Conservation (phyloP, 2,329 filamentous ascomycete species). For the Diaporthe sp. region DNA sequence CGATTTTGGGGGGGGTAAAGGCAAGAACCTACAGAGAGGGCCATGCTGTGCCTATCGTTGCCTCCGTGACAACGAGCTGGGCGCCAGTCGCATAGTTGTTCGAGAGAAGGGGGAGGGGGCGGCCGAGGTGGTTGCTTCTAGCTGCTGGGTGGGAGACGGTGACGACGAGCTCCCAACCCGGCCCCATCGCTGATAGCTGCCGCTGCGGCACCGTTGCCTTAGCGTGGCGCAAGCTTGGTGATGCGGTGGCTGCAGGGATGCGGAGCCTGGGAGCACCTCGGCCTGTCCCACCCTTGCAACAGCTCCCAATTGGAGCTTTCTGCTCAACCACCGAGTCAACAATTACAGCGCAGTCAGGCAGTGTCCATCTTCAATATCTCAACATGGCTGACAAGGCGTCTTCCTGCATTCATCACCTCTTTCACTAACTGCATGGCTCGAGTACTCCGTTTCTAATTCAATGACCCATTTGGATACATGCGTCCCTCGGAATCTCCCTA, state of each 20-base stretch:
- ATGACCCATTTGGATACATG: no score
- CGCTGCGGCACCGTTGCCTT: slow-evolving; percentile 13
- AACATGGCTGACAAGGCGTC: background rate
- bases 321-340: background rate
- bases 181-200: slow-evolving; percentile 4
- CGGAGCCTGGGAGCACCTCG: background rate
- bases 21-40: slow-evolving; percentile 22
- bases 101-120: background rate
- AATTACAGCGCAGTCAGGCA: background rate
- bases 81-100: slow-evolving; percentile 17
- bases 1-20: no score
- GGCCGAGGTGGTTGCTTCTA: no score
- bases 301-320: background rate
- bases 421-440: no score
- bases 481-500: no score
- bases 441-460: no score
- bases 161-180: slow-evolving; percentile 8
- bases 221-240: slow-evolving; percentile 23
- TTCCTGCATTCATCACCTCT: background rate
- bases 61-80: slow-evolving; percentile 25
- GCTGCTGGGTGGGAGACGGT: slow-evolving; percentile 1
- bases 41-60: slow-evolving; percentile 31
- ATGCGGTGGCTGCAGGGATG: slow-evolving; percentile 19
- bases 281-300: background rate
- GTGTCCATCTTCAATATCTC: background rate